A percentile compares a stretch with the other conserved stretches of the same genome.
These are phyloP conservation scores for Ceratocystis cubensis DNA, from an alignment of 2,329 filamentous ascomycete genomes.

Conservation along the genomic window DNA sequence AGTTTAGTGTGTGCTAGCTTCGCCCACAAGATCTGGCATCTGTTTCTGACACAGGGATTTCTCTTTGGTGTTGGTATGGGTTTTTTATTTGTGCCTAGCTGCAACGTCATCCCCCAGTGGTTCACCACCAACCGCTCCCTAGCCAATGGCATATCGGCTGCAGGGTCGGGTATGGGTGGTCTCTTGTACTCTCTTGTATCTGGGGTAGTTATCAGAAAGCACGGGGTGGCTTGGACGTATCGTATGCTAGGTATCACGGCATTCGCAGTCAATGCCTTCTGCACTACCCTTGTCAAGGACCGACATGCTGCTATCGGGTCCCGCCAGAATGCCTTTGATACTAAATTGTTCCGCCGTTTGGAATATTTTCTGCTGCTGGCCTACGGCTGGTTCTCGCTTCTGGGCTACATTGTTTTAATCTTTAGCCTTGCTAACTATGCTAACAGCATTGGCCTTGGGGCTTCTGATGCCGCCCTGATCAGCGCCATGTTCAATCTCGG, in stretches of 20 bases:
- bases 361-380: constrained; percentile 53
- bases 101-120: constrained; percentile 60
- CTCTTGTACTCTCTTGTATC: constrained; percentile 54
- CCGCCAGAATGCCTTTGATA: constrained; percentile 55
- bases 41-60: constrained; percentile 62
- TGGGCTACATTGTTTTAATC: constrained; percentile 64
- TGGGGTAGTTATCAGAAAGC: constrained; percentile 52
- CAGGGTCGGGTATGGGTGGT: constrained; percentile 65
- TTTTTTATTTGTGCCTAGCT: constrained; percentile 57
- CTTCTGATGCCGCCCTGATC: constrained; percentile 55
- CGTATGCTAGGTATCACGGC: constrained; percentile 51
- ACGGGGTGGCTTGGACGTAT: constrained; percentile 56
- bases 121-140: constrained; percentile 56
- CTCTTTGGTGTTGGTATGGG: constrained; percentile 71
- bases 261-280: constrained; percentile 50
- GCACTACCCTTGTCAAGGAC: constrained; percentile 52
- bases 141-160: constrained; percentile 54
- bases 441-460: constrained; percentile 50
- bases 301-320: constrained; percentile 59
- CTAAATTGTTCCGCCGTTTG: constrained; percentile 44
- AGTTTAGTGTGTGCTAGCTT: constrained; percentile 61
- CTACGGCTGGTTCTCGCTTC: constrained; percentile 59
- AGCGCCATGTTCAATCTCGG: constrained; percentile 61
- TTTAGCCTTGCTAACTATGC: constrained; percentile 67
- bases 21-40: constrained; percentile 56